Conservation (phyloP, 2,329 filamentous ascomycete species). For the Paracoccidioides lutzii region DNA sequence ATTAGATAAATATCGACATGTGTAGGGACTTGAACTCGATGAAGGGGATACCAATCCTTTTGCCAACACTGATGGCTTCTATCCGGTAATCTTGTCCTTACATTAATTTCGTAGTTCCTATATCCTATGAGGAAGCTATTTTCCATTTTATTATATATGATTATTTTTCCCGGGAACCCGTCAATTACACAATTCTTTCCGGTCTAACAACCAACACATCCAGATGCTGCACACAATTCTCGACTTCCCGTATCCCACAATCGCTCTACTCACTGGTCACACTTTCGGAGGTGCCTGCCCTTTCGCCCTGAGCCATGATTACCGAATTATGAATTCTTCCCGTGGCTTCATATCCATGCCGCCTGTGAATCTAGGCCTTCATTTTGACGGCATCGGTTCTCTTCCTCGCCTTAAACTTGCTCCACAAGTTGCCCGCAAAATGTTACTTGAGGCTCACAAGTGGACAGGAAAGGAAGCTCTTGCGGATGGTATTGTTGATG, state of each 20-base stretch:
- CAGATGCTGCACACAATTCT: conserved; percentile 36
- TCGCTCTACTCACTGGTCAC: conserved; percentile 37
- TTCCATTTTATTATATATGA: conserved; percentile 3
- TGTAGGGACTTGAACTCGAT: conserved; percentile 33
- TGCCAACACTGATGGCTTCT: conserved; percentile 46
- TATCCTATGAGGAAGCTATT: not conserved
- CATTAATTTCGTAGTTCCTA: conserved; percentile 13
- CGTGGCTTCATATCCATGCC: conserved; percentile 40
- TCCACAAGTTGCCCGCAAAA: conserved; percentile 41
- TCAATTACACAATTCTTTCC: not conserved
- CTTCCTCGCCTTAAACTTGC: conserved; percentile 41
- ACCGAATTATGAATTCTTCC: conserved; percentile 35
- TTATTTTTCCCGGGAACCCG: conserved; percentile 25
- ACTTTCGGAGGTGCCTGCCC: conserved; percentile 39
- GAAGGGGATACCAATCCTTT: conserved; percentile 38
- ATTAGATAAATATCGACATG: not conserved
- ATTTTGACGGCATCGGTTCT: conserved; percentile 43
- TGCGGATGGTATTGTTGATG: conserved; percentile 42
- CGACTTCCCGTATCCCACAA: conserved; percentile 38
- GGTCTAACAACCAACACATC: not conserved
- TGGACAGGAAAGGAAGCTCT: conserved; percentile 43
- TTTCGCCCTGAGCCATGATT: conserved; percentile 37
- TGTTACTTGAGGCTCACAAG: conserved; percentile 43
- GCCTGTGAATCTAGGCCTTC: conserved; percentile 42
- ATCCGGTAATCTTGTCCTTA: conserved; percentile 39